These are phyloP conservation scores for Cladorrhinum samala DNA, from an alignment of 495 filamentous ascomycete genomes.

Conservation along the genomic window DNA sequence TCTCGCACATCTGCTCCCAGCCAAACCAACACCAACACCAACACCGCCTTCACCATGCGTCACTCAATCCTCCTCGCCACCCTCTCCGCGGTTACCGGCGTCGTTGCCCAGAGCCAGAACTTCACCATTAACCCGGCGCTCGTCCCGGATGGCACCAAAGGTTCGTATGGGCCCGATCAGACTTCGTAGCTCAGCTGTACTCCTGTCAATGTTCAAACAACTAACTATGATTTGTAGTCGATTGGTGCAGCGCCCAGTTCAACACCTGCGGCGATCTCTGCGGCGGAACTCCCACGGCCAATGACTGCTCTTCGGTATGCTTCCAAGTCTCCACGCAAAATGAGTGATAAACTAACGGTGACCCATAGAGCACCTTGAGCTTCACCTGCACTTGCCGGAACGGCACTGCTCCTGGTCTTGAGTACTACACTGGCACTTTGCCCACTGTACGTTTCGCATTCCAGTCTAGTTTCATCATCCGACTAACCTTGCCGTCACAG, in stretches of 20 bases:
- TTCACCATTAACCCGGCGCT: slow-evolving; percentile 25
- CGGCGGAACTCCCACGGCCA: slow-evolving; percentile 9
- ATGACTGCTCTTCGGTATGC: slow-evolving; percentile 28
- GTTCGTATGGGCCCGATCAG: slow-evolving; percentile 17
- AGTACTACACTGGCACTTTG: slow-evolving; percentile 33
- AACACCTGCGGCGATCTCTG: slow-evolving; percentile 33
- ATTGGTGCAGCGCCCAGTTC: slow-evolving; percentile 32
- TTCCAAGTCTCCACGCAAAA: too few species aligned
- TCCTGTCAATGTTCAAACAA: not conserved
- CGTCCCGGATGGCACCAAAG: slow-evolving; percentile 13
- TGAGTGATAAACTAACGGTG: slow-evolving; percentile 5
- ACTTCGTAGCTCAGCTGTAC: not conserved
- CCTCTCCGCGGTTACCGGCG: slow-evolving; percentile 25
- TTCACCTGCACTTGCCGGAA: slow-evolving; percentile 32
- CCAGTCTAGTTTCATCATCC: not conserved
- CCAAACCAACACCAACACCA: not conserved
- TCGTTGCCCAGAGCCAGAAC: slow-evolving; percentile 25
- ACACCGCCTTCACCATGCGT: slow-evolving; percentile 23
- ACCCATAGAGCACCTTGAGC: slow-evolving; percentile 19
- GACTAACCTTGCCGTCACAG: slow-evolving; percentile 7
- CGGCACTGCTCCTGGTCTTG: slow-evolving; percentile 28
- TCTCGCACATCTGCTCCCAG: not conserved
- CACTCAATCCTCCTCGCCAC: slow-evolving; percentile 23
- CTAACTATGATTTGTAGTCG: slow-evolving; percentile 10
- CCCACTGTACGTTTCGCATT: slow-evolving; percentile 22